Evolutionary conservation across 2,329 filamentous ascomycete genomes (phyloP), one percentile per base, ranked within the genome.

Genomic region (Cercospora nicotianae): DNA sequence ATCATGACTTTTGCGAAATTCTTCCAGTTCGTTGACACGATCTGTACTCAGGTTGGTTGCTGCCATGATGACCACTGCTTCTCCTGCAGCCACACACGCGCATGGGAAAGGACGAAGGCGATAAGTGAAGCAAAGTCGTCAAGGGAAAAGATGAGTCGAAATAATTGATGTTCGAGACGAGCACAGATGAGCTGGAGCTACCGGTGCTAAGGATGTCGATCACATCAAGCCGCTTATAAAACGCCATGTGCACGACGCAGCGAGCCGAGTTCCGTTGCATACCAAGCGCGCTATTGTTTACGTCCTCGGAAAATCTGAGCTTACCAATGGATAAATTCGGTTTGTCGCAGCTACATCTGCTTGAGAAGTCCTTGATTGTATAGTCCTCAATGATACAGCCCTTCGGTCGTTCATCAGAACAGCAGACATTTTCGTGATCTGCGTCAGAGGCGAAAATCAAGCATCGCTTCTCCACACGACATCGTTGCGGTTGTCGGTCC

Each of bases 31-130:
- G 51, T 58, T 26, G 3, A 64, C 20, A 3, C 51, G 48, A 30
- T 64, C 62, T n/a, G 62, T 64, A 57, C 62, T 64, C 31, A 64
- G 18, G 10, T 64, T 64, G 7, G 62, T 57, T 5, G 62, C 62
- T 48, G 62, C 62, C 62, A 64, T 64, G 30, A 36, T 64, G 31
- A 33, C 53, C 28, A 45, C 3, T 23, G 23, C 8, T 42, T 26
- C 18, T 31, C 13, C 0, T 28, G 26, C 18, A 31, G 45, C n/a
- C 33, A 7, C 33, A 33, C 12, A 13, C n/a, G 23, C 61, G 26
- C 39, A 51, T 26, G 42, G 8, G 12, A 42, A 20, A 18, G 30
- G 18, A n/a, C 28, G 28, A 55, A 5, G 5, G n/a, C n/a, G n/a
- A n/a, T n/a, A 7, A 36, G 39, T 12, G 36, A 18, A 30, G 30